Percentiles rank a stretch among this genome's conserved stretches.
Evolutionary conservation across 225 moss, liverwort and hornwort species (phyloP).

Genomic region (Pseudisothecium myosuroides): DNA sequence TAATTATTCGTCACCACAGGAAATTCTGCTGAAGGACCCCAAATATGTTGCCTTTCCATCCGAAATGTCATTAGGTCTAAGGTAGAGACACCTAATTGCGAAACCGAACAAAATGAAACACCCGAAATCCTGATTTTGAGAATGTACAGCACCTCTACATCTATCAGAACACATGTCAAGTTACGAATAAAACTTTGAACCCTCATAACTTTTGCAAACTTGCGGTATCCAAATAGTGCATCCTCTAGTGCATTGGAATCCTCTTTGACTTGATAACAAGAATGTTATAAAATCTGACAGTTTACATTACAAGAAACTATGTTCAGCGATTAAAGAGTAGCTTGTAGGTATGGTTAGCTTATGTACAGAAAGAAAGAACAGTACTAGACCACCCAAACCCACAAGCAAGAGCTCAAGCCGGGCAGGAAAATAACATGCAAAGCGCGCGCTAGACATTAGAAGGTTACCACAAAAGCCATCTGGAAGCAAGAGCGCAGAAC

Average conservation of each 20-base stretch:
- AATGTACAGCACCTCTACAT: not conserved
- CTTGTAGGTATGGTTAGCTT: not conserved
- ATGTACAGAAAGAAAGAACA: not conserved
- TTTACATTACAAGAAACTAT: not conserved
- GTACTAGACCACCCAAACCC: not conserved
- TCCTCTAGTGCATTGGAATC: not conserved
- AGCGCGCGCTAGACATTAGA: not conserved
- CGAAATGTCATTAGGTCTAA: not conserved
- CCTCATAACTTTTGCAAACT: not conserved
- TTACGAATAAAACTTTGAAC: not conserved
- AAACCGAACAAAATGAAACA: not conserved
- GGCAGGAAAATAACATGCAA: not conserved
- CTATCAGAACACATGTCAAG: not conserved
- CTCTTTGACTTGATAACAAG: not conserved
- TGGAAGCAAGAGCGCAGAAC: constrained; percentile 29
- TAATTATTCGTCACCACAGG: not conserved
- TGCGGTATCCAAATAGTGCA: not conserved
- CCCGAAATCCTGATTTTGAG: not conserved
- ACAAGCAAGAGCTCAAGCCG: not conserved
- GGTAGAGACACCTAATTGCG: not conserved
- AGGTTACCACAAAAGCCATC: constrained; percentile 27
- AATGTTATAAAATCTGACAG: not conserved
- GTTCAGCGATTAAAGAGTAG: not conserved
- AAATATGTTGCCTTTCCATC: not conserved
- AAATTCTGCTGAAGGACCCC: not conserved